phyloP scores from a whole-genome alignment of 2,329 filamentous ascomycete genomes.

The Hymenoscyphus albidus region DNA sequence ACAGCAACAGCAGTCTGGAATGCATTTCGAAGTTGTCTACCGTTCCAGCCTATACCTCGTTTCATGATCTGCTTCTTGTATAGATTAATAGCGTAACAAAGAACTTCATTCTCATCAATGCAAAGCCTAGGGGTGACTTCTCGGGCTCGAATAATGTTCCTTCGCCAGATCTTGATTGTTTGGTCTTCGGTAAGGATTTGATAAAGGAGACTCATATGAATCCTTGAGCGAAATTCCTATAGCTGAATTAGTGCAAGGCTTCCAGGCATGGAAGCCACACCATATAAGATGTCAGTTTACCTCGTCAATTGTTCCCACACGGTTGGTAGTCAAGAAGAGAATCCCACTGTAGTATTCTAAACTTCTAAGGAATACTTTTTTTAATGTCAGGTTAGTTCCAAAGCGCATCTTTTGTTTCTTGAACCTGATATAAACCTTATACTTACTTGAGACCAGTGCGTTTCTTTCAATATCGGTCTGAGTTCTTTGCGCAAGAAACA shows the following conservation, averaged over 20 bases:
- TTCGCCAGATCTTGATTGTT: constrained; percentile 22
- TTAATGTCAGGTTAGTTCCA: constrained; percentile 17
- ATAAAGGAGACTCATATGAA: constrained; percentile 27
- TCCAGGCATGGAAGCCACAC: too few relatives aligned
- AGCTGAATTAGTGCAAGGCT: too few relatives aligned
- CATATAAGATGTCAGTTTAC: too few relatives aligned
- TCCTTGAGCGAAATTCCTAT: constrained; percentile 28
- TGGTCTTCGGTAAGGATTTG: constrained; percentile 15
- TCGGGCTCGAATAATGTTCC: constrained; percentile 1
- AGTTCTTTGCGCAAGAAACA: too few relatives aligned
- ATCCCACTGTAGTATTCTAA: constrained; percentile 37
- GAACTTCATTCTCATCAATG: not conserved
- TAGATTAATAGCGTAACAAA: not conserved
- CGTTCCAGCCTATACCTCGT: constrained; percentile 24
- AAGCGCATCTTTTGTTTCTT: not conserved
- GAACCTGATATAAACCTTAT: not conserved
- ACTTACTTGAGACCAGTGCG: constrained; percentile 33
- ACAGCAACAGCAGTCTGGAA: constrained; percentile 21
- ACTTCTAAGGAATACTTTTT: constrained; percentile 33
- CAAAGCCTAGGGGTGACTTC: not conserved
- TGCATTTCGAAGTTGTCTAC: constrained; percentile 28
- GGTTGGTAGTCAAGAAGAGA: constrained; percentile 36
- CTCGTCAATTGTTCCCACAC: constrained; percentile 27
- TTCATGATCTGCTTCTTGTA: not conserved
- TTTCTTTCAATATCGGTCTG: constrained; percentile 44